A percentile compares a stretch with the other conserved stretches of the same genome.
phyloP scores from a whole-genome alignment of 2,329 filamentous ascomycete genomes.

The Arthrobotrys sinensis region DNA sequence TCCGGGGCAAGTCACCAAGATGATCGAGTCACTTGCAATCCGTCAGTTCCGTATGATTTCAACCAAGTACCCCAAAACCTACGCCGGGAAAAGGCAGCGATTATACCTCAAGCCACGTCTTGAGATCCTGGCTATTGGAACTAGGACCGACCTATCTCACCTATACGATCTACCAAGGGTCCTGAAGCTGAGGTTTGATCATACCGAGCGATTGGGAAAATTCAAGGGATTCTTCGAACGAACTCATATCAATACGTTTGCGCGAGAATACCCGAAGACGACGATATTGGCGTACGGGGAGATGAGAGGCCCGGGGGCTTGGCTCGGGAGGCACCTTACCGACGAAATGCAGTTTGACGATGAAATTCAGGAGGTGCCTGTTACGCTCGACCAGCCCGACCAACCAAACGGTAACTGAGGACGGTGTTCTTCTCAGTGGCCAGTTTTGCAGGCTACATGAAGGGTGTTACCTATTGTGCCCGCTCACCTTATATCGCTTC shows the following conservation, averaged over 20 bases:
- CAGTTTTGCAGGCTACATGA: no score
- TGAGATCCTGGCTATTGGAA: not conserved
- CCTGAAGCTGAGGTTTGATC: not conserved
- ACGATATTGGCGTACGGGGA: not conserved
- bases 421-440: no score
- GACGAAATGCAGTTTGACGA: not conserved
- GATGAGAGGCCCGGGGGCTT: conserved; percentile 1
- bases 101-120: conserved; percentile 10
- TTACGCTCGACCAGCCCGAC: not conserved
- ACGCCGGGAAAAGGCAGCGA: not conserved
- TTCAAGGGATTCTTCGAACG: not conserved
- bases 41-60: conserved; percentile 6
- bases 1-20: not conserved
- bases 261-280: not conserved
- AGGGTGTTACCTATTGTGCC: no score
- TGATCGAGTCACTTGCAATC: not conserved
- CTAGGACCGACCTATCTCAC: not conserved
- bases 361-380: not conserved
- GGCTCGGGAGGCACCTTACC: not conserved
- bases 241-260: not conserved
- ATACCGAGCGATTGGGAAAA: conserved; percentile 9
- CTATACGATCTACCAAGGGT: not conserved
- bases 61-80: not conserved
- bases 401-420: not conserved
- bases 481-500: no score